Evolutionary conservation across 192 early-diverging fungal genomes (phyloP).

Genomic region (Backusella westeae): DNA sequence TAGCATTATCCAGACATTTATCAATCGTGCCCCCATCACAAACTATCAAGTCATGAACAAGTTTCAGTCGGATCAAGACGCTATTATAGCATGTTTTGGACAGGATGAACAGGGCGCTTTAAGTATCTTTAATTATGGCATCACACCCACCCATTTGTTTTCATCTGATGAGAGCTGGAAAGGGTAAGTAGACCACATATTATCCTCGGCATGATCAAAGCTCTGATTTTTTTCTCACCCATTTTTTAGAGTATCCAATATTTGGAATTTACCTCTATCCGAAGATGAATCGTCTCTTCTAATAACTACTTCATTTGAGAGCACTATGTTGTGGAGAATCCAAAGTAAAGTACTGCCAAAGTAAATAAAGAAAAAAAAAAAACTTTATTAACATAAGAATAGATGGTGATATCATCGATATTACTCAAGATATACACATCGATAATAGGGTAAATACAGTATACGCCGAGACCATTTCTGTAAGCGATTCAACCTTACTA

Average conservation of each 20-base stretch:
- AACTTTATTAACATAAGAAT: not conserved
- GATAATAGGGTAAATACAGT: not conserved
- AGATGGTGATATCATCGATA: not conserved
- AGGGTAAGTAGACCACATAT: constrained; percentile 2
- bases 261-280: constrained; percentile 10
- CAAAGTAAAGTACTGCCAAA: not conserved
- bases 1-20: constrained; percentile 6
- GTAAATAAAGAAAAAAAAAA: not conserved
- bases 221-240: not conserved
- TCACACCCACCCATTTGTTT: not conserved
- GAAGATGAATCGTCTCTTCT: not conserved
- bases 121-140: constrained; percentile 5
- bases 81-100: constrained; percentile 20
- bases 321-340: not conserved
- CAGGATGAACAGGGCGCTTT: constrained; percentile 19
- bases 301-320: not conserved
- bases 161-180: not conserved
- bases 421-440: not conserved
- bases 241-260: not conserved
- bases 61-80: not conserved
- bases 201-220: not conserved
- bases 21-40: constrained; percentile 26
- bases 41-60: constrained; percentile 3
- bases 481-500: not conserved
- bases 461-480: not conserved